Conservation (phyloP, 441 rosid genomes). For the Populus trichocarpa region DNA sequence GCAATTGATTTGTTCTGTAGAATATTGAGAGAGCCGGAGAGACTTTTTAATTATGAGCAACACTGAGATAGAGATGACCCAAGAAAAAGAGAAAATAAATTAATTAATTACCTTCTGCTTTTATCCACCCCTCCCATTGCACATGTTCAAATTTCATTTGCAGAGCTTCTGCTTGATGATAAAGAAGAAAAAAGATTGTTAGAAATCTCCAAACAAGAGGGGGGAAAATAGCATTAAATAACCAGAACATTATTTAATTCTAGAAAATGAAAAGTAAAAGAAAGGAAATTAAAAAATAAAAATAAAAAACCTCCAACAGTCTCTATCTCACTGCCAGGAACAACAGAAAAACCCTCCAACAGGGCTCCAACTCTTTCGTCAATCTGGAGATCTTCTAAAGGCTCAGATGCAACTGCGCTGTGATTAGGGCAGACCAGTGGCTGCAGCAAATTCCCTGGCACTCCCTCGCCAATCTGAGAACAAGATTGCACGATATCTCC, state of each 20-base stretch:
- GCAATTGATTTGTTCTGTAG: too few species aligned
- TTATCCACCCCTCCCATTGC: conserved; percentile 46
- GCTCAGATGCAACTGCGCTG: conserved; percentile 30
- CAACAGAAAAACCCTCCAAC: conserved; percentile 60
- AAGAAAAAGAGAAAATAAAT: neutral
- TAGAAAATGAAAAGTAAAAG: neutral
- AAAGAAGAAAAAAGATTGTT: conserved; percentile 9
- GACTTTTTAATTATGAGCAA: too few species aligned
- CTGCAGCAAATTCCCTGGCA: conserved; percentile 24
- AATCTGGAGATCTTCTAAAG: conserved; percentile 57
- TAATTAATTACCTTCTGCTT: conserved; percentile 52
- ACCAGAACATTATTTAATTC: neutral
- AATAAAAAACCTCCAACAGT: conserved; percentile 67
- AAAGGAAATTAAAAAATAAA: conserved; percentile 20
- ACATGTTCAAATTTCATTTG: conserved; percentile 55
- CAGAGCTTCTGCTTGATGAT: conserved; percentile 61
- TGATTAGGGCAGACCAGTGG: conserved; percentile 24
- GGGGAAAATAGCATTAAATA: neutral
- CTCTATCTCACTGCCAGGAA: conserved; percentile 86
- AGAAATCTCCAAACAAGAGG: conserved; percentile 11
- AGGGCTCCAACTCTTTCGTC: conserved; percentile 73
- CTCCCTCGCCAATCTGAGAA: conserved; percentile 36
- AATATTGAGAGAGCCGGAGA: conserved; percentile 28
- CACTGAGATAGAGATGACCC: neutral
- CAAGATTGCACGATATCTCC: conserved; percentile 45